A percentile compares a stretch with the other conserved stretches of the same genome.
Evolutionary conservation across 306 rosid species (phyloP).

Genomic region (Citrullus amarus): DNA sequence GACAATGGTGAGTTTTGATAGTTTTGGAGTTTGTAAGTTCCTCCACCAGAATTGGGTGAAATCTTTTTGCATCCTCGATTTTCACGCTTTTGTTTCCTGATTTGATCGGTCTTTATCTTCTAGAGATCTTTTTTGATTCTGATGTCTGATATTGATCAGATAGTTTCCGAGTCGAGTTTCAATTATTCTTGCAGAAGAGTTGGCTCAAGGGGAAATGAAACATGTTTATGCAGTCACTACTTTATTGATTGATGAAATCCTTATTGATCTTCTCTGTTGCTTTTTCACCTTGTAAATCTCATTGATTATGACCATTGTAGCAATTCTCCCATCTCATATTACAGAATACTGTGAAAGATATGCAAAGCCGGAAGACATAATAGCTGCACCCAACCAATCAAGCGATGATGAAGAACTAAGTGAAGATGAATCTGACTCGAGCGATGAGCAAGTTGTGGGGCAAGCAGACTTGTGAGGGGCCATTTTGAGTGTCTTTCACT

Average conservation of each 20-base stretch:
- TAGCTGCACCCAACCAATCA: conserved; percentile 34
- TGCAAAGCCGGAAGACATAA: conserved; percentile 76
- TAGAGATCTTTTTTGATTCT: neutral
- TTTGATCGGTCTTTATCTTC: neutral
- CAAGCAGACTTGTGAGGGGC: conserved; percentile 44
- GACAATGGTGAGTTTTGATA: neutral
- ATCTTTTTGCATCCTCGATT: neutral
- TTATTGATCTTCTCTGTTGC: neutral
- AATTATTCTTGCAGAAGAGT: neutral
- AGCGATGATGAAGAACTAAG: conserved; percentile 75
- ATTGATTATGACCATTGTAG: neutral
- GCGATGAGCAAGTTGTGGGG: conserved; percentile 57
- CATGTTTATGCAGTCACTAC: neutral
- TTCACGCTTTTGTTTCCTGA: neutral
- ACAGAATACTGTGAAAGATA: conserved; percentile 68
- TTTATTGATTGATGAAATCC: neutral
- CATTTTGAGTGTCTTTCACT: neutral
- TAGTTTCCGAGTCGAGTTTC: neutral
- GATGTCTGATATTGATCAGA: neutral
- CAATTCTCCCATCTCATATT: neutral
- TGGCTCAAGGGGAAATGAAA: neutral
- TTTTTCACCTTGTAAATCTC: neutral
- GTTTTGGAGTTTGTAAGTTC: neutral
- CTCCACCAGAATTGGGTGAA: neutral
- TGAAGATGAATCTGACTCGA: conserved; percentile 55